phyloP scores from a whole-genome alignment of 768 basidiomycete species.

The Coprinellus micaceus region DNA sequence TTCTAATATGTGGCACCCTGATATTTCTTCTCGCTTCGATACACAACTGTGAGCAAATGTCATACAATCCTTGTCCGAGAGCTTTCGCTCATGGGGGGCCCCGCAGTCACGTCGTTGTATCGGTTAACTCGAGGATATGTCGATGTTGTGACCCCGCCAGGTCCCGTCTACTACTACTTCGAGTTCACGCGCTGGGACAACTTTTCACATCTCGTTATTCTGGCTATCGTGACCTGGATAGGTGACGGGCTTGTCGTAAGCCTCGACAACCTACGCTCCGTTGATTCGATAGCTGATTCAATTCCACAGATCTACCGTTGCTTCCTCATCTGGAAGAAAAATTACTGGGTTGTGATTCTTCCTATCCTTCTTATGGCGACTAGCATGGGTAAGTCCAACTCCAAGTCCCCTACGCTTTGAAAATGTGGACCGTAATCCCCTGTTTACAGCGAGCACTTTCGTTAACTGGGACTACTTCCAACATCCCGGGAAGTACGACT shows the following conservation, averaged over 20 bases:
- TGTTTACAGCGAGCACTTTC: neutral
- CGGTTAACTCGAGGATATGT: neutral
- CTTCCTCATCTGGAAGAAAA: conserved; percentile 9
- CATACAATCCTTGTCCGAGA: too few species aligned
- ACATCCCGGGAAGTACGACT: neutral
- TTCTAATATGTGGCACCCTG: neutral
- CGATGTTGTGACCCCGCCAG: neutral
- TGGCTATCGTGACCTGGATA: neutral
- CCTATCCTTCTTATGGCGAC: neutral
- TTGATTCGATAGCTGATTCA: neutral
- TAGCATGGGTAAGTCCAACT: conserved; percentile 2
- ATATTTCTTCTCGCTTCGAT: conserved; percentile 1
- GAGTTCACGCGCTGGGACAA: conserved; percentile 3
- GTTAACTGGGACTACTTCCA: conserved; percentile 3
- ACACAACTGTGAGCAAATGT: conserved; percentile 1
- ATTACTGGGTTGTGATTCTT: conserved; percentile 2
- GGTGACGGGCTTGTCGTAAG: conserved; percentile 7
- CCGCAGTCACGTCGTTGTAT: neutral
- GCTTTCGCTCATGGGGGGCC: too few species aligned
- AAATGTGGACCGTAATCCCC: too few species aligned
- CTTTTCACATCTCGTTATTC: conserved; percentile 2
- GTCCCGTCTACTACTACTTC: neutral
- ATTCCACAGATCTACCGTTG: conserved; percentile 10
- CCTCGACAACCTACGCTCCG: too few species aligned
- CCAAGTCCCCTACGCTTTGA: neutral